Conservation (phyloP, 495 filamentous ascomycete genomes). For the Aspergillus incahuasiensis region DNA sequence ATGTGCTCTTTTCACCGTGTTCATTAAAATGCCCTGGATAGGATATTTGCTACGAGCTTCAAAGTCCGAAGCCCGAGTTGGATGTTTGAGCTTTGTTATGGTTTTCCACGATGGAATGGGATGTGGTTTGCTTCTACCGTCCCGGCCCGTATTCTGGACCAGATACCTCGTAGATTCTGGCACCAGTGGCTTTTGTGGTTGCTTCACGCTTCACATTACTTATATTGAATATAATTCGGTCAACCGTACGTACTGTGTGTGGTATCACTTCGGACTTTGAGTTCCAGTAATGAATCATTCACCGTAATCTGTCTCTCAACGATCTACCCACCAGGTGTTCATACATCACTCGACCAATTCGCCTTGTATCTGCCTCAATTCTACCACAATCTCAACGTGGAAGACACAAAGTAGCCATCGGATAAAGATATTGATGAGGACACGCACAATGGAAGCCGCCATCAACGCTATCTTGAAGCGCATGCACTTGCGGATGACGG, state of each 20-base stretch:
- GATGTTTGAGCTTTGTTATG: not conserved
- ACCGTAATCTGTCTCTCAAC: not conserved
- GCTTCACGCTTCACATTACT: not conserved
- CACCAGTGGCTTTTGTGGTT: not conserved
- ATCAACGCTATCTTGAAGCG: not conserved
- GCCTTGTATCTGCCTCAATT: not conserved
- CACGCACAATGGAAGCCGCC: not conserved
- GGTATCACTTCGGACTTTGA: not conserved
- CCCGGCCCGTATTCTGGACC: not conserved
- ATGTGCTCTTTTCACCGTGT: not conserved
- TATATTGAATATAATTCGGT: not conserved
- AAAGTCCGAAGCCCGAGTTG: not conserved
- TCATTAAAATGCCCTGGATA: not conserved
- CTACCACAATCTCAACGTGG: not conserved
- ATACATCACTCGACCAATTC: not conserved
- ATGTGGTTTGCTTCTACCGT: not conserved
- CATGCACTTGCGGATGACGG: not conserved
- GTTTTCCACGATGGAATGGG: not conserved
- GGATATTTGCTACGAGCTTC: not conserved
- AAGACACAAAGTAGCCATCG: not conserved
- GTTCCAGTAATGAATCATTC: not conserved
- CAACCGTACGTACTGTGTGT: not conserved
- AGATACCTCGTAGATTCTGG: not conserved
- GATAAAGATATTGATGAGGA: not conserved
- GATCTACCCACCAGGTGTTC: not conserved